phyloP scores from a whole-genome alignment of 1,139 yeast species.

The Trichomonascaceae sp. region DNA sequence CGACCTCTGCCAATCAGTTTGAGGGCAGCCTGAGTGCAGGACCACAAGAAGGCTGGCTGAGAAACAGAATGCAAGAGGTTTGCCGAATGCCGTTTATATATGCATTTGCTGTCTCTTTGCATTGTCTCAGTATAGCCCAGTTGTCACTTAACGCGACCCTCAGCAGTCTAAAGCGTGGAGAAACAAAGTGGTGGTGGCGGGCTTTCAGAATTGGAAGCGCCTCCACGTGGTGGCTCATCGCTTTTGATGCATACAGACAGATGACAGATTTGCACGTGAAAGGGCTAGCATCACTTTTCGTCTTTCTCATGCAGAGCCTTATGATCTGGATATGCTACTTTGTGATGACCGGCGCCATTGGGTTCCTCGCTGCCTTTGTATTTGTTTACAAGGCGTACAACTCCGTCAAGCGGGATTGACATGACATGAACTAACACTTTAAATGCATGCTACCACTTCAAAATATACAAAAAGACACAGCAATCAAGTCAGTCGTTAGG shows the following conservation, averaged over 20 bases:
- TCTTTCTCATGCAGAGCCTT: constrained; percentile 62
- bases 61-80: no score
- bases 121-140: no score
- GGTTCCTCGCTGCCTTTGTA: constrained; percentile 48
- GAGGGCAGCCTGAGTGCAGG: no score
- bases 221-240: constrained; percentile 54
- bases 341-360: constrained; percentile 64
- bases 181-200: constrained; percentile 78
- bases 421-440: no score
- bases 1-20: no score
- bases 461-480: no score
- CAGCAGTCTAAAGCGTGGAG: constrained; percentile 45
- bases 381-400: constrained; percentile 49
- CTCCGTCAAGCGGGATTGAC: constrained; percentile 33
- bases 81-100: no score
- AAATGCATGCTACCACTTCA: no score
- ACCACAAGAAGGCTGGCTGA: no score
- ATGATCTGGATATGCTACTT: constrained; percentile 53
- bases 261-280: constrained; percentile 20
- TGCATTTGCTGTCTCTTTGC: no score
- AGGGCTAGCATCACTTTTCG: constrained; percentile 55
- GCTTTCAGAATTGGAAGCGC: constrained; percentile 63
- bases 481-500: no score
- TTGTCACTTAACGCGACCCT: constrained; percentile 64
- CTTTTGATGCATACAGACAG: constrained; percentile 59